Percentiles rank a stretch among this genome's conserved stretches.
Evolutionary conservation across 2,329 filamentous ascomycete species (phyloP).

Genomic region (Talaromyces islandicus): DNA sequence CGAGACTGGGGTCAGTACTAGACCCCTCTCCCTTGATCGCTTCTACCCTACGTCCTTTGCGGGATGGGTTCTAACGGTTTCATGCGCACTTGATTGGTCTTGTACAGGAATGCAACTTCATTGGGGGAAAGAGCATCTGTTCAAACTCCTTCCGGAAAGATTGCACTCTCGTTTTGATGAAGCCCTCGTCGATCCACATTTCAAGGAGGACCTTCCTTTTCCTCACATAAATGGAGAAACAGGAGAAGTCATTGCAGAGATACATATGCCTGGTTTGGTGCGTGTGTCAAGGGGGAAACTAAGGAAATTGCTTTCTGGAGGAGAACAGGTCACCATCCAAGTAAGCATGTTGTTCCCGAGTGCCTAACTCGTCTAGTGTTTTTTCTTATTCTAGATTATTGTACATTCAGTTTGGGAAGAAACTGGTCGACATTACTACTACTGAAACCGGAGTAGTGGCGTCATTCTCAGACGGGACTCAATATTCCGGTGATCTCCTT

Average conservation of each 20-base stretch:
- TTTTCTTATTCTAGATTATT: neutral
- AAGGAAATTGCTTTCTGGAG: neutral
- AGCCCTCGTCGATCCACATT: conserved; percentile 2
- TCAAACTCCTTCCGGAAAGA: neutral
- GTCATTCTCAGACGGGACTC: neutral
- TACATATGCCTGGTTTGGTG: conserved; percentile 1
- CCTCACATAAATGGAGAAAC: conserved; percentile 7
- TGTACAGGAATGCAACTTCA: conserved; percentile 7
- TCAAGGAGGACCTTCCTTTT: neutral
- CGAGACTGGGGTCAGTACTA: conserved; percentile 6
- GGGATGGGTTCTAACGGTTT: neutral
- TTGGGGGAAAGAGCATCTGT: conserved; percentile 6
- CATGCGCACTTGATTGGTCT: neutral
- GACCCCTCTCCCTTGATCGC: neutral
- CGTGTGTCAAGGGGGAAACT: conserved; percentile 4
- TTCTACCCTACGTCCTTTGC: neutral
- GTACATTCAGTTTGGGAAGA: neutral
- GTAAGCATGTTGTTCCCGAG: neutral
- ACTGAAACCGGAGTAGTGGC: neutral
- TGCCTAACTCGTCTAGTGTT: neutral
- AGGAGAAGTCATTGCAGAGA: conserved; percentile 1
- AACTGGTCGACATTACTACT: neutral
- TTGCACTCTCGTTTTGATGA: neutral
- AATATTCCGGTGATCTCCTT: neutral
- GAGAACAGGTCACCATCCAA: neutral